Evolutionary conservation across 1,139 yeast genomes (phyloP), one percentile per base, ranked within the genome.

Genomic region (Saccharomyces hybrid): DNA sequence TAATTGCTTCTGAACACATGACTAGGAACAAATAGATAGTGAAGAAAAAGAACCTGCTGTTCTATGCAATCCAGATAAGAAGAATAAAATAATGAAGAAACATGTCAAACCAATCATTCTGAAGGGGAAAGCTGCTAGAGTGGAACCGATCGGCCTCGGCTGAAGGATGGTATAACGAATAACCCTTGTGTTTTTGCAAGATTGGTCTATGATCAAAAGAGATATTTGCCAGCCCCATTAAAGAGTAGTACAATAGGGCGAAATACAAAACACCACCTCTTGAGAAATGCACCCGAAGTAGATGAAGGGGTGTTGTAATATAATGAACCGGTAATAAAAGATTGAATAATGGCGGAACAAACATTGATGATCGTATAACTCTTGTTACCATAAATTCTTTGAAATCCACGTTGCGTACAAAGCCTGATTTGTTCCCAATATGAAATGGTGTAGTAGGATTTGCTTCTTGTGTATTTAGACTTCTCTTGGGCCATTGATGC

Each of bases 221-320:
- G 50, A 82, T 74, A 61, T 80, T 82, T 16, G 85, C 83, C 55
- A 82, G 64, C 49, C 82, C 78, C 75, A 80, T 76, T 61, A 82
- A 71, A 12, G 82, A 75, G 70, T 78, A 79, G 66, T 77, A 81
- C 58, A 82, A 71, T 27, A 79, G 69, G 47, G 79, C 68, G 61
- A 81, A 81, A 68, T 80, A 81, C 31, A 81, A 66, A 48, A 76
- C 73, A 72, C 84, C 85, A 61, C 84, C 82, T 67, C 84, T 74
- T 9, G 84, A 76, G n/a, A 59, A 80, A 82, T 0, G 84, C 78
- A 57, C 86, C 85, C 12, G 65, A 51, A 1, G 80, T 75, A 2
- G 67, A 53, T 8, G 67, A 57, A 1, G 83, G 79, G 19, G 78
- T 71, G 56, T 77, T 73, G 60, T 75, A 78, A 63, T 71, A 65